Evolutionary conservation across 192 early-diverging fungal genomes (phyloP).

Genomic region (Gryganskiella cystojenkinii): DNA sequence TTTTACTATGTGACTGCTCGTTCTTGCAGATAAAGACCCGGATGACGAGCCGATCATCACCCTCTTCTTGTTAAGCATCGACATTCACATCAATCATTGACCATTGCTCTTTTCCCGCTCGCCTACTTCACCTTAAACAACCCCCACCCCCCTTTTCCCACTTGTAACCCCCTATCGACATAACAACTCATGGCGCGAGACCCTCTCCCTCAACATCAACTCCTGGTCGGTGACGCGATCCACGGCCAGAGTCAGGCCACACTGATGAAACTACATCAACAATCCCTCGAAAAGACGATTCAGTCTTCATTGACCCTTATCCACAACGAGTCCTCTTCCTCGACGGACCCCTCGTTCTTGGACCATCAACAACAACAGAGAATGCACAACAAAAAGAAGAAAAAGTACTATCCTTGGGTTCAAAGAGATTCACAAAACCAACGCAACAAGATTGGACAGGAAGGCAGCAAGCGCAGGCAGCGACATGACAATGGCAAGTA

Average conservation of each 20-base stretch:
- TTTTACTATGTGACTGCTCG: too few species aligned
- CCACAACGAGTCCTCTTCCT: slow-evolving; percentile 18
- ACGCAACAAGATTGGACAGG: slow-evolving; percentile 57
- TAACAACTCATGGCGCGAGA: slow-evolving; percentile 35
- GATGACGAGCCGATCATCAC: too few species aligned
- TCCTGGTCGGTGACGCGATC: slow-evolving; percentile 29
- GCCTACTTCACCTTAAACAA: too few species aligned
- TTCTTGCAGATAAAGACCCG: too few species aligned
- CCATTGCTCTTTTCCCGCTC: too few species aligned
- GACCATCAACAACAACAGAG: slow-evolving; percentile 17
- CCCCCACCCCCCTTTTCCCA: too few species aligned
- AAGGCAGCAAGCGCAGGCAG: slow-evolving; percentile 59
- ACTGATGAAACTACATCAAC: slow-evolving; percentile 33
- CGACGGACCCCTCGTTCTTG: too few species aligned
- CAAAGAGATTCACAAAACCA: slow-evolving; percentile 54
- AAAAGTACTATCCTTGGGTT: slow-evolving; percentile 45
- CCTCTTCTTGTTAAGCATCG: too few species aligned
- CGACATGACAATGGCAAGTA: slow-evolving; percentile 67
- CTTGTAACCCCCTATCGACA: too few species aligned
- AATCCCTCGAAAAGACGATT: slow-evolving; percentile 34
- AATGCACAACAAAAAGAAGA: slow-evolving; percentile 39
- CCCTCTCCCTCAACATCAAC: slow-evolving; percentile 4
- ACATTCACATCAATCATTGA: too few species aligned
- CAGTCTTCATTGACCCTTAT: slow-evolving; percentile 27
- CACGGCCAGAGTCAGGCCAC: slow-evolving; percentile 37